Evolutionary conservation across 2,329 filamentous ascomycete genomes (phyloP).

Genomic region (Orbilia ellipsospora): DNA sequence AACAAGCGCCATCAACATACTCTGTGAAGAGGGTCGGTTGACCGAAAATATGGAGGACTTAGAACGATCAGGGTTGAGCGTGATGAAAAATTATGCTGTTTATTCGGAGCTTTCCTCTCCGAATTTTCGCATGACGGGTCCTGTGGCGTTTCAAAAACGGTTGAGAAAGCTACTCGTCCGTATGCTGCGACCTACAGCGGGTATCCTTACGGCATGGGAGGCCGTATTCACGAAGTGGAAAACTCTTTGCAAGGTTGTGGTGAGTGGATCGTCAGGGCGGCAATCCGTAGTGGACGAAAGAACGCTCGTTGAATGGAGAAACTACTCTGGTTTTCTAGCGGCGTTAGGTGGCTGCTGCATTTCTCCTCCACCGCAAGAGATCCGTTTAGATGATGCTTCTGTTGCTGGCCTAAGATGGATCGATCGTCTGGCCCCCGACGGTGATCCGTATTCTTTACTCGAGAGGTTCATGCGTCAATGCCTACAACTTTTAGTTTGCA

Average conservation of each 20-base stretch:
- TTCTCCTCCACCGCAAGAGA: slow-evolving; percentile 65
- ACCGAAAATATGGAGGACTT: slow-evolving; percentile 68
- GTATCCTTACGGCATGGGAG: slow-evolving; percentile 76
- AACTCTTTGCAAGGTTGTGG: slow-evolving; percentile 71
- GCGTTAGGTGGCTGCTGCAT: slow-evolving; percentile 75
- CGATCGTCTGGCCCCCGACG: slow-evolving; percentile 70
- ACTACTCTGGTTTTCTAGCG: slow-evolving; percentile 75
- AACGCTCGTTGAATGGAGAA: slow-evolving; percentile 73
- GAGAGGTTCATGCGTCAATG: slow-evolving; percentile 72
- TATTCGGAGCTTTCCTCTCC: slow-evolving; percentile 73
- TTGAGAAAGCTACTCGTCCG: slow-evolving; percentile 71
- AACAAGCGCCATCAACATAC: slow-evolving; percentile 71
- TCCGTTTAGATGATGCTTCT: slow-evolving; percentile 68
- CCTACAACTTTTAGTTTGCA: slow-evolving; percentile 73
- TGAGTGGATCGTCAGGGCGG: slow-evolving; percentile 37
- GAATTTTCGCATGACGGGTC: slow-evolving; percentile 74
- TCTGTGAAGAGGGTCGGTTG: slow-evolving; percentile 72
- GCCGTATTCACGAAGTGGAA: slow-evolving; percentile 74
- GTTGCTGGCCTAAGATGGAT: slow-evolving; percentile 73
- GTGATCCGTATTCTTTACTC: slow-evolving; percentile 71
- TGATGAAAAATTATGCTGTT: slow-evolving; percentile 71
- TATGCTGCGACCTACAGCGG: slow-evolving; percentile 72
- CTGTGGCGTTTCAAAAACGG: slow-evolving; percentile 77
- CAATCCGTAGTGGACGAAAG: slow-evolving; percentile 68
- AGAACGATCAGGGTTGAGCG: slow-evolving; percentile 66